Evolutionary conservation across 2,329 filamentous ascomycete species (phyloP), one percentile per base, ranked within the genome.

Genomic region (Penicillium sp.): DNA sequence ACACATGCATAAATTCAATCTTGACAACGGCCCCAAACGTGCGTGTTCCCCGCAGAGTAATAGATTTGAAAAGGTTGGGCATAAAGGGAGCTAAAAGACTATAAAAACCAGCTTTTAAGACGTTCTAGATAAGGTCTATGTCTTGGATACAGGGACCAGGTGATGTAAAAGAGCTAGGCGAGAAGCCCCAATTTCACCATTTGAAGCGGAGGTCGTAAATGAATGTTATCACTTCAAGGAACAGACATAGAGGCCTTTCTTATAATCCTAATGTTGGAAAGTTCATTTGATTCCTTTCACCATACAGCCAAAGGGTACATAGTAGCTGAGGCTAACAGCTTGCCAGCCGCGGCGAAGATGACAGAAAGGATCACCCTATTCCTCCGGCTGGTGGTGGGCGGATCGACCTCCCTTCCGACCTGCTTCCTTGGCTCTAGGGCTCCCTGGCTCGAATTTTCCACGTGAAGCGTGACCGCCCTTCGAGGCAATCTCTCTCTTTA

Each of bases 391-490:
- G 23, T 45, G 42, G 3, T 45, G 42, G 23, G 6, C 23, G 2
- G 42, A 10, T 27, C 17, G 17, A n/a, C 42, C 42, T 27, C 83
- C 82, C 72, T 84, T 85, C 33, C 75, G 73, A 3, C 83, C 83
- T 19, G 82, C 82, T 68, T 84, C 82, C 48, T 73, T 77, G 2
- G 82, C 82, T 59, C 75, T 78, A 68, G 82, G 78, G 48, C 78
- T 81, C 7, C 83, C 81, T 0, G 77, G 77, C 64, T 84, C 79
- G 54, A 86, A 86, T 3, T 78, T 82, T 5, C 83, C 82, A 37
- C 76, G 75, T 0, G 82, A 84, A 0, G 80, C 78, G 51, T 84
- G 73, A 5, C 82, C 83, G 10, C 83, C 83, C 68, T 77, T 74
- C 12, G 82, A 85, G 2, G 83, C 82, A 58, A 85, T 84, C 1